Percentiles rank a stretch among this genome's conserved stretches.
Conservation (phyloP, 495 filamentous ascomycete species). For the Penicillium simplicissimum region DNA sequence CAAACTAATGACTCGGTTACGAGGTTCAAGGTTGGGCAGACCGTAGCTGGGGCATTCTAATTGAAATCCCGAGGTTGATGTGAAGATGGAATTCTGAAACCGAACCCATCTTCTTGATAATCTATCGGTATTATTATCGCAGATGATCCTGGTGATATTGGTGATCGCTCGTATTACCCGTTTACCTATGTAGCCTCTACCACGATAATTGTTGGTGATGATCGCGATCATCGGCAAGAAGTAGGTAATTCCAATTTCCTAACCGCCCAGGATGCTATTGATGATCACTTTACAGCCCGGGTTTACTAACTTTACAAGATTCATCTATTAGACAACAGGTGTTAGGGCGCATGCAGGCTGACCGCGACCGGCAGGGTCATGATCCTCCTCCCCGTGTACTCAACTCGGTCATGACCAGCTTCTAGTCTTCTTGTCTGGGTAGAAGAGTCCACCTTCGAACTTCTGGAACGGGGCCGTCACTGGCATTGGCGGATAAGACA, state of each 20-base stretch:
- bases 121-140: background rate
- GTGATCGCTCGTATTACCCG: background rate
- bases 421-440: background rate
- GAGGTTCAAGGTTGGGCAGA: background rate
- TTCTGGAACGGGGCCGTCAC: constrained; percentile 11
- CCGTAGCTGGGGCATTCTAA: background rate
- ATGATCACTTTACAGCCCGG: constrained; percentile 18
- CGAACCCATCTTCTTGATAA: background rate
- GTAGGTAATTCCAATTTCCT: background rate
- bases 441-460: background rate
- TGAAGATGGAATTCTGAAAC: background rate
- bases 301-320: constrained; percentile 24
- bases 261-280: constrained; percentile 10
- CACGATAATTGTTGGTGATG: background rate
- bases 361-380: constrained; percentile 25
- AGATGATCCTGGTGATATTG: background rate
- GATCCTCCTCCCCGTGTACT: constrained; percentile 17
- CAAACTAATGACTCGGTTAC: background rate
- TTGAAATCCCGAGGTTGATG: background rate
- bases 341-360: constrained; percentile 26
- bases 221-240: background rate
- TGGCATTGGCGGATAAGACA: constrained; percentile 3
- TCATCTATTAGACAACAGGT: constrained; percentile 20
- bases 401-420: background rate
- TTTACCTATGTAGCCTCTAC: no score